Percentiles rank a stretch among this genome's conserved stretches.
phyloP scores from a whole-genome alignment of 176 grass and related monocot genomes.

The Dactylis glomerata region DNA sequence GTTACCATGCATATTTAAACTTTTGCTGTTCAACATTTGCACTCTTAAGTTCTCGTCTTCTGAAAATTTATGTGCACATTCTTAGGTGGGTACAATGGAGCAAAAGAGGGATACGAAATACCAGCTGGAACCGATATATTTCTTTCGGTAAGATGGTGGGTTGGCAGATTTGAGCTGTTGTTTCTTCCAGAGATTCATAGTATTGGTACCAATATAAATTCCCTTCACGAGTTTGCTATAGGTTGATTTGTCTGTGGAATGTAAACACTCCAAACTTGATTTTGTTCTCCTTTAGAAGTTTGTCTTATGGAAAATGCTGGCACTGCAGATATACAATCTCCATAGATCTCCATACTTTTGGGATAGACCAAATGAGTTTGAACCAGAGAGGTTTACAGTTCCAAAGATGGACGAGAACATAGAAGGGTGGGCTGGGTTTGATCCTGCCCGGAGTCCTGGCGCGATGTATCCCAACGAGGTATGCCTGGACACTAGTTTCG shows the following conservation, averaged over 20 bases:
- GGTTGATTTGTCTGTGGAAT: neutral
- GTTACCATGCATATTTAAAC: neutral
- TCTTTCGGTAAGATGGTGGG: constrained; percentile 67
- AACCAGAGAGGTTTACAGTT: constrained; percentile 84
- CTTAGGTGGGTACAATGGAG: constrained; percentile 80
- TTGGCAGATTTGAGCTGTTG: neutral
- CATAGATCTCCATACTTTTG: constrained; percentile 92
- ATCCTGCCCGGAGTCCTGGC: constrained; percentile 67
- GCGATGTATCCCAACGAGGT: constrained; percentile 98
- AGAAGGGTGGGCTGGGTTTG: constrained; percentile 91
- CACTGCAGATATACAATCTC: constrained; percentile 80
- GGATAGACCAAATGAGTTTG: constrained; percentile 82
- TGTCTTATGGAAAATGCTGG: constrained; percentile 6
- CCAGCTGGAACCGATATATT: constrained; percentile 91
- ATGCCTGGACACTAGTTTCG: neutral
- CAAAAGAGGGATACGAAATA: constrained; percentile 89
- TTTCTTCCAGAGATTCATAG: neutral
- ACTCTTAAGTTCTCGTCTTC: neutral
- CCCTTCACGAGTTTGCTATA: neutral
- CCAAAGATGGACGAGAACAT: constrained; percentile 64
- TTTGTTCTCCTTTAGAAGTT: neutral
- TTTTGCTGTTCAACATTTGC: neutral
- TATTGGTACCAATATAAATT: neutral
- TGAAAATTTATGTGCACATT: neutral
- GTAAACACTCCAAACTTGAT: neutral